Percentiles rank a stretch among this genome's conserved stretches.
Conservation (phyloP, 441 rosid genomes). For the Eruca vesicaria region DNA sequence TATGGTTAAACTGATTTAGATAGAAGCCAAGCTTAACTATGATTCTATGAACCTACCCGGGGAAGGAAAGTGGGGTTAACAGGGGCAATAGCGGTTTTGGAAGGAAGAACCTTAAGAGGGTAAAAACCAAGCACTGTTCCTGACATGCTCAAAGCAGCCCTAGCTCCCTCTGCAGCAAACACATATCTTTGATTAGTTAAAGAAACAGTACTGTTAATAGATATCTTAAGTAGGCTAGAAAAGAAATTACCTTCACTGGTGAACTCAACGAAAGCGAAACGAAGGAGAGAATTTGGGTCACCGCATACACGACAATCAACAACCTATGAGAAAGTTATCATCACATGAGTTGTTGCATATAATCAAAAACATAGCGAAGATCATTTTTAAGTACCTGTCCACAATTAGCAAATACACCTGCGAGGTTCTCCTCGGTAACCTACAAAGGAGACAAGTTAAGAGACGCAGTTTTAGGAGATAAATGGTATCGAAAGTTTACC, state of each 20-base stretch:
- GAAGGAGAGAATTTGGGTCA: slow-evolving; percentile 89
- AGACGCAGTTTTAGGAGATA: too few species aligned
- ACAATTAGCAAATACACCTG: slow-evolving; percentile 72
- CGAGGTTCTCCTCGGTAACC: slow-evolving; percentile 97
- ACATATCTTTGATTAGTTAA: too few species aligned
- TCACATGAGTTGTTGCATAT: not conserved
- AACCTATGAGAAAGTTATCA: slow-evolving; percentile 48
- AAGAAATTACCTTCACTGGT: slow-evolving; percentile 71
- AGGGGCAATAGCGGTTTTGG: slow-evolving; percentile 97
- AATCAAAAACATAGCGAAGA: slow-evolving; percentile 6
- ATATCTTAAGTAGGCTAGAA: too few species aligned
- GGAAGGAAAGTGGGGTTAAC: slow-evolving; percentile 98
- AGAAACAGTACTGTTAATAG: not conserved
- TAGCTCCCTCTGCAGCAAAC: slow-evolving; percentile 73
- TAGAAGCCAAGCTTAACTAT: too few species aligned
- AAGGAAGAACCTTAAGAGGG: slow-evolving; percentile 90
- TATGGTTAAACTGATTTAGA: too few species aligned
- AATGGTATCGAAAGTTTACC: too few species aligned
- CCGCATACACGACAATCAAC: slow-evolving; percentile 98
- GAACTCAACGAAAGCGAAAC: slow-evolving; percentile 86
- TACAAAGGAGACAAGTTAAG: slow-evolving; percentile 16
- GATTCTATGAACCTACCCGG: too few species aligned
- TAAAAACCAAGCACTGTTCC: slow-evolving; percentile 90
- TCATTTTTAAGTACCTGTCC: slow-evolving; percentile 64
- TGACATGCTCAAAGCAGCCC: slow-evolving; percentile 72